These are phyloP conservation scores for Lipomyces oligophaga DNA, from an alignment of 805 yeast genomes.

Conservation along the genomic window DNA sequence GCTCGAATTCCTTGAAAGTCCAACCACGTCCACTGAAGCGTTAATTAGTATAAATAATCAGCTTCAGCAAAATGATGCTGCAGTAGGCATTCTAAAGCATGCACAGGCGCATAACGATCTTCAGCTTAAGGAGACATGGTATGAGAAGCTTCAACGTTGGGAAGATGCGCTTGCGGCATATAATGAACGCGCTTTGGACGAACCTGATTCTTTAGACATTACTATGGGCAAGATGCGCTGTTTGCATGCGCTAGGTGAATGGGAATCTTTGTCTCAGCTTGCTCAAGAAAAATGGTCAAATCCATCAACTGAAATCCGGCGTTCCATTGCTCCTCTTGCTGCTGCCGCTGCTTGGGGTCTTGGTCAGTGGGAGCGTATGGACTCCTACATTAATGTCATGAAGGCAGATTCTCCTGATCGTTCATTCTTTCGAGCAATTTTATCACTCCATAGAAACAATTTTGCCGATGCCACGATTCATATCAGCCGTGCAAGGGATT, in stretches of 20 bases:
- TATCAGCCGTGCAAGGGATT: conserved; percentile 79
- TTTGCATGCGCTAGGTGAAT: conserved; percentile 96
- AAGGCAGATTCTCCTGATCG: conserved; percentile 89
- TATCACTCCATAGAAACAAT: conserved; percentile 78
- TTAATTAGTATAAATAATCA: conserved; percentile 90
- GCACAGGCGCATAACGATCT: conserved; percentile 74
- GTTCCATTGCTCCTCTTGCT: conserved; percentile 92
- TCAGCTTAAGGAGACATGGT: conserved; percentile 96
- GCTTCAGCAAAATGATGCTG: conserved; percentile 94
- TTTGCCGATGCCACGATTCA: conserved; percentile 77
- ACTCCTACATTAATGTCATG: conserved; percentile 83
- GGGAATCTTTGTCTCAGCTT: conserved; percentile 85
- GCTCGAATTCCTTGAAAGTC: conserved; percentile 88
- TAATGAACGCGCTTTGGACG: conserved; percentile 62
- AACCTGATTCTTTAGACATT: conserved; percentile 66
- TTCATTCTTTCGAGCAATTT: conserved; percentile 89
- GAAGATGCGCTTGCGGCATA: conserved; percentile 94
- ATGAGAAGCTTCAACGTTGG: conserved; percentile 95
- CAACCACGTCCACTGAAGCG: conserved; percentile 86
- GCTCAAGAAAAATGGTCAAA: conserved; percentile 83
- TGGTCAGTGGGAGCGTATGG: conserved; percentile 96
- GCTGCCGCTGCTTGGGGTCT: conserved; percentile 99
- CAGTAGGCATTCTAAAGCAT: conserved; percentile 91
- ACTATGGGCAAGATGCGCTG: conserved; percentile 98
- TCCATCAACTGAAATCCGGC: conserved; percentile 65